These are phyloP conservation scores for Suhomyces vadensis DNA, from an alignment of 805 yeast genomes.

Conservation along the genomic window DNA sequence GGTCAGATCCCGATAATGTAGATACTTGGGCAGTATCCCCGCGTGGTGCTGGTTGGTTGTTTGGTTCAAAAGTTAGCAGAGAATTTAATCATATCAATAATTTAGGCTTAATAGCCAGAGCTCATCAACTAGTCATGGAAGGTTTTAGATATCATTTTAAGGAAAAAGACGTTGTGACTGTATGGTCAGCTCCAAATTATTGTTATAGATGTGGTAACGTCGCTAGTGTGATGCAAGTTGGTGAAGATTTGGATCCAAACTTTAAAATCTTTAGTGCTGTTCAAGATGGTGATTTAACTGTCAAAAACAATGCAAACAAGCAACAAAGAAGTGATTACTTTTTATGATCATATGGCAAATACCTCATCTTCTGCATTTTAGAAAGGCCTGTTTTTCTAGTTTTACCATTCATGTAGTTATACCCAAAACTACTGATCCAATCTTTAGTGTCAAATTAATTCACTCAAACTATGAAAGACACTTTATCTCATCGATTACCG, in stretches of 20 bases:
- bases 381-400: constrained; percentile 1
- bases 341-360: constrained; percentile 22
- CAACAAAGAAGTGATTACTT: constrained; percentile 50
- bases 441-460: background rate
- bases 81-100: constrained; percentile 96
- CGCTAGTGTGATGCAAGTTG: constrained; percentile 96
- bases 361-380: constrained; percentile 1
- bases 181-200: constrained; percentile 97
- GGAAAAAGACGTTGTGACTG: constrained; percentile 95
- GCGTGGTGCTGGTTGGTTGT: constrained; percentile 98
- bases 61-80: constrained; percentile 90
- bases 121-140: constrained; percentile 98
- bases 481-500: background rate
- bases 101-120: constrained; percentile 85
- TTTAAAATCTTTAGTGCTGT: constrained; percentile 95
- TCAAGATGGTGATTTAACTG: constrained; percentile 67
- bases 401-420: constrained; percentile 1
- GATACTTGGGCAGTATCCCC: constrained; percentile 98
- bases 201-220: constrained; percentile 98
- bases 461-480: background rate
- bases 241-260: constrained; percentile 80
- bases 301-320: constrained; percentile 38
- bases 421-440: background rate
- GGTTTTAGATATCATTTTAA: constrained; percentile 96
- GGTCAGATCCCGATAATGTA: constrained; percentile 98